Conservation (phyloP, 2,329 filamentous ascomycete genomes). For the Verticillium klebahnii region DNA sequence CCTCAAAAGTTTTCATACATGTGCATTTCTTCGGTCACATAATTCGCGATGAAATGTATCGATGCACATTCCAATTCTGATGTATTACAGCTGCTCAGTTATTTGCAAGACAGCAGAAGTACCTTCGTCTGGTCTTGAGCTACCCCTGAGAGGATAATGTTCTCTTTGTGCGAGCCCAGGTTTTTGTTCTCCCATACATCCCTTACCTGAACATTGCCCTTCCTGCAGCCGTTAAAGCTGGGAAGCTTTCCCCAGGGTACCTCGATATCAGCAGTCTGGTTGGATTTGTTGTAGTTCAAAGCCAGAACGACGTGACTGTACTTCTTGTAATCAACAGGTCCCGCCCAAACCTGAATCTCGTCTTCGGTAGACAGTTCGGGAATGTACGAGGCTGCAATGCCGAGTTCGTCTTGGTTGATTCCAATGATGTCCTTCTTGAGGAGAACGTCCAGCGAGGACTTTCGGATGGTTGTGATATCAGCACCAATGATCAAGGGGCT, state of each 20-base stretch:
- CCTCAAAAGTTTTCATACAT: no score
- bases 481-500: constrained; percentile 38
- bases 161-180: background rate
- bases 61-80: no score
- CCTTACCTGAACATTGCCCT: background rate
- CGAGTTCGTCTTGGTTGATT: constrained; percentile 30
- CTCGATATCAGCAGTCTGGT: constrained; percentile 5
- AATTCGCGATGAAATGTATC: no score
- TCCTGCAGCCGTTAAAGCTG: background rate
- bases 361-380: constrained; percentile 17
- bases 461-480: constrained; percentile 24
- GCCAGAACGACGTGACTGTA: constrained; percentile 10
- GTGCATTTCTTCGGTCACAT: no score
- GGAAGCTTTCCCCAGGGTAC: constrained; percentile 4
- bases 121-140: background rate
- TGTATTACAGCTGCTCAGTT: background rate
- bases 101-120: background rate
- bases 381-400: constrained; percentile 17
- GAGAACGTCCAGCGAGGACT: constrained; percentile 10
- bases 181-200: background rate
- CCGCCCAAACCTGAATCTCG: constrained; percentile 21
- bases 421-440: constrained; percentile 15
- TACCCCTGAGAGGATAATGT: background rate
- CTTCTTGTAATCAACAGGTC: constrained; percentile 12
- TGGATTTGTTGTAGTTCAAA: constrained; percentile 9